A percentile compares a stretch with the other conserved stretches of the same genome.
These are phyloP conservation scores for Acacia crassicarpa DNA, from an alignment of 306 rosid species.

Conservation along the genomic window DNA sequence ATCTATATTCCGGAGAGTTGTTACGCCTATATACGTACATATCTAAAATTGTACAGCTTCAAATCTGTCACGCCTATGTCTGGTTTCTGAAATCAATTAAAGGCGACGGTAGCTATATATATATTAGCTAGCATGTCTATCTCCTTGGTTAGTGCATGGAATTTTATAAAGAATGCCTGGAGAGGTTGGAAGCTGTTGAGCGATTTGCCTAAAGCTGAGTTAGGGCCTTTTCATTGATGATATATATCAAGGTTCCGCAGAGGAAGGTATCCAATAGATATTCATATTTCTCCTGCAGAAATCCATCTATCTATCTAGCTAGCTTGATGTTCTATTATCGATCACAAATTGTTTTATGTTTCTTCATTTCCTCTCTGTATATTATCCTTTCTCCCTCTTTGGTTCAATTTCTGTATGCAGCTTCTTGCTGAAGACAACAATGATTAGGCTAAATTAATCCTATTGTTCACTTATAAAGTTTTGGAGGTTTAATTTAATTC, in stretches of 20 bases:
- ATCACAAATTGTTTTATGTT: conserved; percentile 21
- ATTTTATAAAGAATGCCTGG: not conserved
- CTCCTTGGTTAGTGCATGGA: not conserved
- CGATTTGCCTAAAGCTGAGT: not conserved
- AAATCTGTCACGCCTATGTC: not conserved
- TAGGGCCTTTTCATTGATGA: not conserved
- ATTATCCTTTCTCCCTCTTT: not conserved
- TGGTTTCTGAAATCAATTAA: not conserved
- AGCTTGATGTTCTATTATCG: conserved; percentile 11
- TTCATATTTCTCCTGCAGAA: not conserved
- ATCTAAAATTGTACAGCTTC: not conserved
- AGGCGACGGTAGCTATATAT: not conserved
- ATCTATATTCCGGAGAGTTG: not conserved
- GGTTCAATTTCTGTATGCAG: not conserved
- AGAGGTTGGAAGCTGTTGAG: conserved; percentile 1
- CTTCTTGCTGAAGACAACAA: conserved; percentile 8
- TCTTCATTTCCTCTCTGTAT: conserved; percentile 8
- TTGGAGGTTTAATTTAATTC: not conserved
- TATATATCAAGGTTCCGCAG: not conserved
- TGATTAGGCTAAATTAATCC: conserved; percentile 7
- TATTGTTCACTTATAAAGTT: not conserved
- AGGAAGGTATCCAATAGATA: conserved; percentile 6
- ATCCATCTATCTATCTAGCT: not conserved
- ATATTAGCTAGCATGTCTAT: not conserved
- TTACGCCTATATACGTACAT: not conserved